Base-by-base conservation (phyloP, 2,329 filamentous ascomycete species). In the Ceratocystis destructans region DNA sequence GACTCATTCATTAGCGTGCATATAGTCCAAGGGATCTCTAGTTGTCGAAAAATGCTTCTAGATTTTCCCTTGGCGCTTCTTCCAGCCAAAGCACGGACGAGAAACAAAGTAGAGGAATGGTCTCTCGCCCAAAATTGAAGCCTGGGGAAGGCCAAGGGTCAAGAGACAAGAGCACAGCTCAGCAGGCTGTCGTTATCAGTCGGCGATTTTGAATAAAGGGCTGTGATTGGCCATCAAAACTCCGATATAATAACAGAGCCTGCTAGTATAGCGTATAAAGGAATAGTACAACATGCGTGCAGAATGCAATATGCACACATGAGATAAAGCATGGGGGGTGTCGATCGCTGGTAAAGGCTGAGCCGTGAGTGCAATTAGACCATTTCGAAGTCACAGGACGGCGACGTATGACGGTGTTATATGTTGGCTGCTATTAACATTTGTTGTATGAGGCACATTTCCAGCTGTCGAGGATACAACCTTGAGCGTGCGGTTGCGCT, bases 271-370 rank as follows among this genome's bases (percentile, higher is more conserved):
- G 55, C 55, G 8, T 59, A 25, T 31, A 59, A 7, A 7, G 46
- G 22, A 4, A 41, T 12, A 41, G 37, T 41, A 10, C 37, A 41
- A 3, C 37, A 7, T 53, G 48, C 20, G 8, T 25, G 33, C 33
- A 41, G 37, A 12, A 41, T 41, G 37, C 37, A 41, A 50, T 53
- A 10, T 48, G 20, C 20, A 25, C 22, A 53, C 48, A 15, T 28
- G 22, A 59, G 55, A 59, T 59, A 59, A 37, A 31, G 33, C 55
- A 55, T n/a, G 17, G 55, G 28, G 55, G 22, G 55, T n/a, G 55
- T 37, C 31, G 55, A 59, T 59, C 28, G 15, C 55, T 57, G 53
- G 46, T 37, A 10, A 10, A 50, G 46, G 17, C 46, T 5, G 10
- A 22, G 15, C 17, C n/a, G n/a, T 22, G 48, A 25, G 22, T 53